Conservation (phyloP, 2,329 filamentous ascomycete species). For the Colletotrichum echinochloae region DNA sequence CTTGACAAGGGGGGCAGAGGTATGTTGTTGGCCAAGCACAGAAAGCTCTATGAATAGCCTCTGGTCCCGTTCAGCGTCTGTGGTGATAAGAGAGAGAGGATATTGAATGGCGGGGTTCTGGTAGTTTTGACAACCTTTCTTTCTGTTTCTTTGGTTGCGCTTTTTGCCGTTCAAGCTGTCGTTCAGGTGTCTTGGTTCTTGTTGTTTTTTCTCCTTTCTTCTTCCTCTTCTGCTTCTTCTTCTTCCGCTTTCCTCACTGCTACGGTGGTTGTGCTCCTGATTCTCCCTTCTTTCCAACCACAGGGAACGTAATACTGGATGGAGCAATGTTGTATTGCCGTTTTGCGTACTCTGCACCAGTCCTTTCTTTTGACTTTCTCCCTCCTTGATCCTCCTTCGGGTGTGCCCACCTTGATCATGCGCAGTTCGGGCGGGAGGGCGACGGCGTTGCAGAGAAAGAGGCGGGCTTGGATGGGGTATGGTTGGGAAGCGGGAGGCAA, state of each 20-base stretch:
- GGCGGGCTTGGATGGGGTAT: background rate
- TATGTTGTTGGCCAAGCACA: conserved; percentile 18
- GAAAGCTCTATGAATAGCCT: conserved; percentile 35
- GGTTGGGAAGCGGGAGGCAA: background rate
- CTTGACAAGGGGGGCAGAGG: conserved; percentile 24
- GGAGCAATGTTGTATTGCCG: conserved; percentile 1
- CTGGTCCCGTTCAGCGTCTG: conserved; percentile 5
- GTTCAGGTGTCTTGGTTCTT: conserved; percentile 7
- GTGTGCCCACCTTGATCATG: background rate
- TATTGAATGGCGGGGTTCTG: conserved; percentile 2
- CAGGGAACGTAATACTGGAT: conserved; percentile 2
- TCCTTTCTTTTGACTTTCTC: background rate
- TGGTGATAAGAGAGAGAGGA: conserved; percentile 2
- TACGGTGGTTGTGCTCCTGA: conserved; percentile 3
- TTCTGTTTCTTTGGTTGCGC: conserved; percentile 7
- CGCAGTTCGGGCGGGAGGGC: background rate
- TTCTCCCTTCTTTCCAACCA: conserved; percentile 8
- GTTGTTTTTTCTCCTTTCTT: background rate
- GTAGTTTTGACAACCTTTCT: background rate
- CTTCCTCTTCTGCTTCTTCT: background rate
- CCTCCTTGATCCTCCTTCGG: conserved; percentile 2
- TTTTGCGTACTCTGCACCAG: conserved; percentile 5
- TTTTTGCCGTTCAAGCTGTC: background rate
- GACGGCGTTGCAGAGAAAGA: background rate
- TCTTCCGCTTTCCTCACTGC: background rate